Conservation (phyloP, 139 green algal genomes). For the Gonium pectorale region DNA sequence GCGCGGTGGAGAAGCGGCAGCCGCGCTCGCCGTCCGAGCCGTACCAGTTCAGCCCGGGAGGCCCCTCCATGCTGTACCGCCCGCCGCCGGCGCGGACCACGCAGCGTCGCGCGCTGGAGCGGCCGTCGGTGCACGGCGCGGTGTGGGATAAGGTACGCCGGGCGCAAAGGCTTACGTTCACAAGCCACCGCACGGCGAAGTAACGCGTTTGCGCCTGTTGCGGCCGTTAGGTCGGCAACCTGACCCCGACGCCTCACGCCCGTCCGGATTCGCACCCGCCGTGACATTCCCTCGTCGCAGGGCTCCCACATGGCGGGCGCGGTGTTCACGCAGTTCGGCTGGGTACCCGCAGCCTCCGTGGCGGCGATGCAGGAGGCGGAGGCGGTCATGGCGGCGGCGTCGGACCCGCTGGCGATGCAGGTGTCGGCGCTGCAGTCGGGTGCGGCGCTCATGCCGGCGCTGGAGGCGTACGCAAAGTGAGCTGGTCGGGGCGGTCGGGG, state of each 20-base stretch:
- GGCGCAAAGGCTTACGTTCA: too few relatives aligned
- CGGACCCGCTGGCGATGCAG: not conserved
- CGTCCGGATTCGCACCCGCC: too few relatives aligned
- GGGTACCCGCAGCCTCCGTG: not conserved
- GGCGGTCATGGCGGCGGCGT: not conserved
- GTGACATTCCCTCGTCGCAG: too few relatives aligned
- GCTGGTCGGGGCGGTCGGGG: too few relatives aligned
- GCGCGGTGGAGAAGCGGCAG: not conserved
- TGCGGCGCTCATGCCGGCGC: not conserved
- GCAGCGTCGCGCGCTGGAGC: not conserved
- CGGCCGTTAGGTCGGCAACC: too few relatives aligned
- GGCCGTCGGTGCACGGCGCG: not conserved
- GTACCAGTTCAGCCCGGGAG: constrained; percentile 23
- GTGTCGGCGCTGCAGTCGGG: constrained; percentile 1
- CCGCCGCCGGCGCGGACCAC: not conserved
- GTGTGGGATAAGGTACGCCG: constrained; percentile 22
- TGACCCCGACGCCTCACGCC: too few relatives aligned
- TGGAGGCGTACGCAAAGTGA: constrained; percentile 29
- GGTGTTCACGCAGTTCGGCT: constrained; percentile 38
- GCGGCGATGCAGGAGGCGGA: not conserved
- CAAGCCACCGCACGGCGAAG: too few relatives aligned
- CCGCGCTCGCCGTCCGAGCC: not conserved
- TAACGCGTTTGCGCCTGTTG: too few relatives aligned
- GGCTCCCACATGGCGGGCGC: constrained; percentile 6
- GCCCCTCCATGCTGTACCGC: constrained; percentile 39